Conservation (phyloP, 257 asterid genomes). For the Galeopsis tetrahit region DNA sequence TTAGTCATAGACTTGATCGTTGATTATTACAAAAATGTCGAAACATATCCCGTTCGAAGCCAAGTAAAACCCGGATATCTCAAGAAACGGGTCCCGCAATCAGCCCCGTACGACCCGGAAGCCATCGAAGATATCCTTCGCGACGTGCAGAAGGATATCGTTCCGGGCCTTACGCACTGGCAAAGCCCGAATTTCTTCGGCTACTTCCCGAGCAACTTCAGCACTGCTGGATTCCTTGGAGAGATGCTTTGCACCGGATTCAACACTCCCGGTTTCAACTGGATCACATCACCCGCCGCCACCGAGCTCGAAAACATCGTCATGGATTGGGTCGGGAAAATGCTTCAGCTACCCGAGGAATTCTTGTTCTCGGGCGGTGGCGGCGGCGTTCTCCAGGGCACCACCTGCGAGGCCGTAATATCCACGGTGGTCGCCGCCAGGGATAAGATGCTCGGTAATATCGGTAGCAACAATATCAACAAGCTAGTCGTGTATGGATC, state of each 20-base stretch:
- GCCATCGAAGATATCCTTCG: constrained; percentile 53
- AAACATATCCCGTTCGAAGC: constrained; percentile 68
- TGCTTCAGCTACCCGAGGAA: constrained; percentile 53
- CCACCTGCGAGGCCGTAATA: constrained; percentile 64
- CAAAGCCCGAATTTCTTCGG: constrained; percentile 72
- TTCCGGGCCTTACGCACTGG: constrained; percentile 80
- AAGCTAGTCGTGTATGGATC: constrained; percentile 66
- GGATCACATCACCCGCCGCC: constrained; percentile 80
- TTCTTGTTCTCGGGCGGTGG: constrained; percentile 66
- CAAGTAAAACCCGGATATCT: constrained; percentile 77
- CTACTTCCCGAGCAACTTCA: constrained; percentile 62
- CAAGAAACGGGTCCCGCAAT: constrained; percentile 42
- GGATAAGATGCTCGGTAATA: constrained; percentile 46
- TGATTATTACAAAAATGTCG: constrained; percentile 62
- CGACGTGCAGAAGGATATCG: constrained; percentile 54
- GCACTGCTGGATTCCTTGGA: constrained; percentile 72
- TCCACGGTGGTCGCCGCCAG: constrained; percentile 67
- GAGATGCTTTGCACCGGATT: constrained; percentile 69
- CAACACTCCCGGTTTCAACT: constrained; percentile 67
- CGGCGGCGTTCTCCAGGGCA: constrained; percentile 70
- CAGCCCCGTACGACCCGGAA: constrained; percentile 59
- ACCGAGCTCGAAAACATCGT: constrained; percentile 74
- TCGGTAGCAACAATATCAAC: constrained; percentile 46
- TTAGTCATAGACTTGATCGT: constrained; percentile 59
- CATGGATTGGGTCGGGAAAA: constrained; percentile 68